A percentile compares a stretch with the other conserved stretches of the same genome.
Conservation (phyloP, 116 monocot genomes). For the Papilionanthe hybrid region DNA sequence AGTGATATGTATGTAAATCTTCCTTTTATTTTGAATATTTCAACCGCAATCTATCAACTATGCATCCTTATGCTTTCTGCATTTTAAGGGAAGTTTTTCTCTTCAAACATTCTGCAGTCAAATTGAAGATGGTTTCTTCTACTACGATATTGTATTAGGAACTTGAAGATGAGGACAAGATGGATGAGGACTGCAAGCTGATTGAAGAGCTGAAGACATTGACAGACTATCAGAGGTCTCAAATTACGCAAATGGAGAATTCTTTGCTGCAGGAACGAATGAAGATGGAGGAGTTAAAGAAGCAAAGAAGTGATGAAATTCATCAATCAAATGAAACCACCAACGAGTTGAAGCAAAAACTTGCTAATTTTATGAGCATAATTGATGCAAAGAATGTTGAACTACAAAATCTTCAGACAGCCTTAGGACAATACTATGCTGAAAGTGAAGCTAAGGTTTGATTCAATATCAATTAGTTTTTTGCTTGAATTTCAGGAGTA, state of each 20-base stretch:
- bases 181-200: constrained; percentile 86
- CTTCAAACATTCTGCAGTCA: constrained; percentile 52
- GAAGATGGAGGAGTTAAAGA: constrained; percentile 50
- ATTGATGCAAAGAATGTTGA: constrained; percentile 80
- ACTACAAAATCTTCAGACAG: constrained; percentile 90
- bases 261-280: constrained; percentile 57
- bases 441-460: constrained; percentile 93
- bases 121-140: constrained; percentile 65
- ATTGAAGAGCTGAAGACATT: constrained; percentile 72
- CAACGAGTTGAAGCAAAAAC: constrained; percentile 53
- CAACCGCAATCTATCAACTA: constrained; percentile 5
- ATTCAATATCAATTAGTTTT: not conserved
- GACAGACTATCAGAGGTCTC: constrained; percentile 55
- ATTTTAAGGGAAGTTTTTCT: constrained; percentile 34
- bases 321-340: constrained; percentile 63
- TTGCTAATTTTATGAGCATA: constrained; percentile 50
- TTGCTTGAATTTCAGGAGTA: not conserved
- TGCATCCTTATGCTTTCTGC: constrained; percentile 26
- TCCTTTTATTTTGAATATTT: not conserved
- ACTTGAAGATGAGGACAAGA: constrained; percentile 93
- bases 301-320: constrained; percentile 45
- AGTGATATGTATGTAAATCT: too few relatives aligned
- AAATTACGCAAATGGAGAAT: constrained; percentile 74
- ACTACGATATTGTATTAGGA: constrained; percentile 67
- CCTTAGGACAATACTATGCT: constrained; percentile 95